Evolutionary conservation across 352 stramenopile genomes (phyloP).

Genomic region (Phytophthora citricola): DNA sequence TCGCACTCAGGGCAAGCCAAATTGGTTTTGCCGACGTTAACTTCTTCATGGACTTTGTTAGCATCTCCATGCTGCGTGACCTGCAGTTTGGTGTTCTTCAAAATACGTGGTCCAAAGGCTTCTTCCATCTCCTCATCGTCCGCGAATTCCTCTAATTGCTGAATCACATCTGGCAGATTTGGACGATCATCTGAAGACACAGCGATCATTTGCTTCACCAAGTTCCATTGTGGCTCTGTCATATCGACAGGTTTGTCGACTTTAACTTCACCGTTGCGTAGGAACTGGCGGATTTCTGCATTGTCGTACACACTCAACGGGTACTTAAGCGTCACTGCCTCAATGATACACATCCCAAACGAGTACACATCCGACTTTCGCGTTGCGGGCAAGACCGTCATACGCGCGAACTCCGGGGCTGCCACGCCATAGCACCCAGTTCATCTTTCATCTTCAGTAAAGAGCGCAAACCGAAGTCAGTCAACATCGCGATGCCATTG

Average conservation of each 20-base stretch:
- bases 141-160: no score
- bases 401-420: background rate
- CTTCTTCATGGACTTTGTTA: no score
- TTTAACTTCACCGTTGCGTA: background rate
- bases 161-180: background rate
- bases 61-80: no score
- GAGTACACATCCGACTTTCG: constrained; percentile 2
- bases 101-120: no score
- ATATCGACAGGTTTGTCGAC: background rate
- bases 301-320: background rate
- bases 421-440: background rate
- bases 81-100: no score
- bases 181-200: background rate
- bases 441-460: constrained; percentile 10
- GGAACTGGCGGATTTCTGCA: background rate
- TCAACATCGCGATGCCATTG: constrained; percentile 37
- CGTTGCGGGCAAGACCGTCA: background rate
- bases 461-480: constrained; percentile 41
- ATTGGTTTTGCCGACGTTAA: no score
- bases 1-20: no score
- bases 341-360: background rate
- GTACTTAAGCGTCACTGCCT: background rate
- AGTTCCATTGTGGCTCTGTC: background rate
- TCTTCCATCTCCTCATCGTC: no score
- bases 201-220: constrained; percentile 1